Evolutionary conservation across 768 basidiomycete genomes (phyloP), one percentile per base, ranked within the genome.

Genomic region (Suillus occidentalis): DNA sequence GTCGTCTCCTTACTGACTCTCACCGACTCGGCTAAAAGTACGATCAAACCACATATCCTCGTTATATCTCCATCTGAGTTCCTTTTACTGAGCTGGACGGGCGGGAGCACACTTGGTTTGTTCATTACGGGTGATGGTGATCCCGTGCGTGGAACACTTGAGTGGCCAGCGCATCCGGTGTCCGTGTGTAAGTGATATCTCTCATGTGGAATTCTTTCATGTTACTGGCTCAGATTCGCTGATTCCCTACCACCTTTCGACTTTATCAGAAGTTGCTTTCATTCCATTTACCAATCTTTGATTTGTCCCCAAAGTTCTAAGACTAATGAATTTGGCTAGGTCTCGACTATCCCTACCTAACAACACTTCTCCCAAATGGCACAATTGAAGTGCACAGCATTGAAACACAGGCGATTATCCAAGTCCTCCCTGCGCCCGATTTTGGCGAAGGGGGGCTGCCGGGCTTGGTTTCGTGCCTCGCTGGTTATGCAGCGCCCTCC

Each of bases 51-150:
- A 0, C 85, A 84, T 31, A 92, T 97, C 57, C 86, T 88, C 1
- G 86, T 94, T 28, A 85, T 96, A 31, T 82, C 84, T 42, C 86
- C 86, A 37, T 86, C 85, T 68, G 95, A 97, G 75, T 97, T 95
- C 69, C 83, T 98, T 50, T 82, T 97, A 25, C 81, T 94, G 18
- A 92, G 91, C 2, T 95, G 90, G 85, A 95, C 89, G 1, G 96
- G 93, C 16, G 78, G 82, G 4, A 87, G 84, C 61, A 92, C 92
- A 0, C 80, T 98, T 47, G 96, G 96, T 0, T 79, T 99, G 12
- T 99, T 98, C 70, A 82, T 98, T 68, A 93, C 85, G 16, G 85
- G 88, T 0, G 85, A 87, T 2, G 95, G 94, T 0, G 95, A 97
- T 75, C 94, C 96, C 6, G 89, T 94, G 9, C 84, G 95, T 55